Base-by-base conservation (phyloP, 306 rosid genomes). In the Calophaca sinica region DNA sequence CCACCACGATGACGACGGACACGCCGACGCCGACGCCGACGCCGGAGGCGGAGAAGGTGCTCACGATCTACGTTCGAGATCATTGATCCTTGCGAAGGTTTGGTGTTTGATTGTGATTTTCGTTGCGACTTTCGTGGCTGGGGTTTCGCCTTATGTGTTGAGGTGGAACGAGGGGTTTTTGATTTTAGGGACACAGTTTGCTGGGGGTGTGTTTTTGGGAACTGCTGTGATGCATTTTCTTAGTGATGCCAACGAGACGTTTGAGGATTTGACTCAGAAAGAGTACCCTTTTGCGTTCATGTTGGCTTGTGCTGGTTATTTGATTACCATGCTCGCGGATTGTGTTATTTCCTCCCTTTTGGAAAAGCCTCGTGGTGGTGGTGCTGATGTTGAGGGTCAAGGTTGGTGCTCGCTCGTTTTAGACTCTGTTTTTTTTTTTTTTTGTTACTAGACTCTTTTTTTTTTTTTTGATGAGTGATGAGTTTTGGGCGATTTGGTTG, bases 181-280 rank as follows among this genome's bases (percentile, higher is more conserved):
- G 81, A 80, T 86, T 15, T 51, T 90, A 35, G 96, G 98, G 45
- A 92, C 96, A 2, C 98, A 88, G 73, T 90, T 92, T 29, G 89
- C 96, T 1, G 97, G 92, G 0, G 92, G 92, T 0, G 96, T 90
- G 69, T 92, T 90, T 70, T 13, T 92, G 61, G 96, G 92, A 2
- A 92, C 98, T 9, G 89, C 96, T 2, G 77, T 92, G 85, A 92
- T 92, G 88, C 96, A 92, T 80, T 90, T 92, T 76, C 85, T 88
- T 5, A 84, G 87, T 5, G 98, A 92, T 44, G 91, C 96, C 2
- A 84, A 87, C 6, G 80, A 76, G 79, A 86, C 82, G 32, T 93
- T 93, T 54, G 70, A 5, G 72, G 88, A 80, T 39, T 83, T 93
- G 87, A 92, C 92, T 0, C 0, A 52, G 1, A 81, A 73, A 41